Percentiles rank a stretch among this genome's conserved stretches.
Conservation (phyloP, 192 early-diverging fungal species). For the Coemansia sp. region DNA sequence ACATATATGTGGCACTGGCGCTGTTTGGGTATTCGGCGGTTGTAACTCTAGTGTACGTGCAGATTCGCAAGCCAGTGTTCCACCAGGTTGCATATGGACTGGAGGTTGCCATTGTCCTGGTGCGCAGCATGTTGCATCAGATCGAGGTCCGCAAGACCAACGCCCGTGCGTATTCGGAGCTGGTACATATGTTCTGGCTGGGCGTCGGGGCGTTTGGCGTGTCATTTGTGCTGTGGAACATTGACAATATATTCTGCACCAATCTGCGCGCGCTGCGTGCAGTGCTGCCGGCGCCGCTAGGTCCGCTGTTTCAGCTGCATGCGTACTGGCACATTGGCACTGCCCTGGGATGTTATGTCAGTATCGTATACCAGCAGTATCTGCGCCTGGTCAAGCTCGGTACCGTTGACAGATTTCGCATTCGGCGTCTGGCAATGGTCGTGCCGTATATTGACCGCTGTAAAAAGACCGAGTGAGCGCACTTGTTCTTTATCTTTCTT, state of each 20-base stretch:
- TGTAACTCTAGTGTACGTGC: slow-evolving; percentile 57
- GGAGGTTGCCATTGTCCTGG: slow-evolving; percentile 53
- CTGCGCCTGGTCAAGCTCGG: slow-evolving; percentile 54
- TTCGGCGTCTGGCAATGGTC: slow-evolving; percentile 27
- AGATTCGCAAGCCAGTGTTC: slow-evolving; percentile 61
- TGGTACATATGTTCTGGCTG: slow-evolving; percentile 36
- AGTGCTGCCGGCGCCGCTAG: slow-evolving; percentile 51
- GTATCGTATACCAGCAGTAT: slow-evolving; percentile 58
- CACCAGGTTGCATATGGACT: slow-evolving; percentile 59
- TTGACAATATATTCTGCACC: slow-evolving; percentile 73
- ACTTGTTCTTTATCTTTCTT: neutral
- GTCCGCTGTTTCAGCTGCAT: slow-evolving; percentile 60
- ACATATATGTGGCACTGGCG: slow-evolving; percentile 32
- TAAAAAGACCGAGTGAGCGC: slow-evolving; percentile 1
- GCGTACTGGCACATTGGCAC: slow-evolving; percentile 69
- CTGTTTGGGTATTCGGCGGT: slow-evolving; percentile 42
- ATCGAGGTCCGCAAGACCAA: slow-evolving; percentile 44
- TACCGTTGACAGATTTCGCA: slow-evolving; percentile 34
- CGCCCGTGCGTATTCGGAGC: slow-evolving; percentile 30
- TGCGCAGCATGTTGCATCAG: slow-evolving; percentile 50
- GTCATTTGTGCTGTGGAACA: slow-evolving; percentile 72
- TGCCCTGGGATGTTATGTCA: slow-evolving; percentile 56
- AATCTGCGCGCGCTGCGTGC: slow-evolving; percentile 52
- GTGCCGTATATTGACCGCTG: slow-evolving; percentile 50
- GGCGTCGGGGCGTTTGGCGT: slow-evolving; percentile 47